These are phyloP conservation scores for Botrytis byssoidea DNA, from an alignment of 2,329 filamentous ascomycete genomes.

Conservation along the genomic window DNA sequence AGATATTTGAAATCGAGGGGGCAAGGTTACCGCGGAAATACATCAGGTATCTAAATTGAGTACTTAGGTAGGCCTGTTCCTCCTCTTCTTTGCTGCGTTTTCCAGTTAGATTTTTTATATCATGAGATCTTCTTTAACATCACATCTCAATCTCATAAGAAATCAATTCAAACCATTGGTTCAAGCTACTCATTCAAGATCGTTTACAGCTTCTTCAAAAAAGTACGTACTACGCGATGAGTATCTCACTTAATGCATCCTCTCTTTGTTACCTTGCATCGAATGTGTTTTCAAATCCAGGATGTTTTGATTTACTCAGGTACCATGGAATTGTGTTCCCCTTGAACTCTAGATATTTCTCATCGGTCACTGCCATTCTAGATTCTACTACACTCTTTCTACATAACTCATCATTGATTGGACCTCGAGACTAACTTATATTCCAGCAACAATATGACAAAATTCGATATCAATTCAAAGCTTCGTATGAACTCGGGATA, in stretches of 20 bases:
- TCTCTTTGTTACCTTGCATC: background rate
- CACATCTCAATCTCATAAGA: slow-evolving; percentile 7
- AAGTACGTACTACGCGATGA: slow-evolving; percentile 6
- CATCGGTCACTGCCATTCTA: too few species aligned
- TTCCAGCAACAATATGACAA: slow-evolving; percentile 41
- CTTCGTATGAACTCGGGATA: slow-evolving; percentile 54
- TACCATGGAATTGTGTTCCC: background rate
- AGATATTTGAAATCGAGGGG: background rate
- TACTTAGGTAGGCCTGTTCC: background rate
- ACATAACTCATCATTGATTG: background rate
- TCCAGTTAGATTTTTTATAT: background rate
- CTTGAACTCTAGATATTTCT: background rate
- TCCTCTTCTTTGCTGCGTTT: background rate
- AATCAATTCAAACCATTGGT: background rate
- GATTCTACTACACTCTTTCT: background rate
- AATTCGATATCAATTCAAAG: slow-evolving; percentile 48
- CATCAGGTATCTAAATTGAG: background rate
- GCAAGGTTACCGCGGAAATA: background rate
- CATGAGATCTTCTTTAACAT: slow-evolving; percentile 4
- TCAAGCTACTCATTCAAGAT: background rate
- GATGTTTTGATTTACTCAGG: slow-evolving; percentile 4
- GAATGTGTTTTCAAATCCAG: background rate
- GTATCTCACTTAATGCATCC: background rate
- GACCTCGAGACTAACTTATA: background rate
- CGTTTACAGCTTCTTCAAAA: background rate